A percentile compares a stretch with the other conserved stretches of the same genome.
These are phyloP conservation scores for Pichia cabralensis DNA, from an alignment of 805 yeast species.

Conservation along the genomic window DNA sequence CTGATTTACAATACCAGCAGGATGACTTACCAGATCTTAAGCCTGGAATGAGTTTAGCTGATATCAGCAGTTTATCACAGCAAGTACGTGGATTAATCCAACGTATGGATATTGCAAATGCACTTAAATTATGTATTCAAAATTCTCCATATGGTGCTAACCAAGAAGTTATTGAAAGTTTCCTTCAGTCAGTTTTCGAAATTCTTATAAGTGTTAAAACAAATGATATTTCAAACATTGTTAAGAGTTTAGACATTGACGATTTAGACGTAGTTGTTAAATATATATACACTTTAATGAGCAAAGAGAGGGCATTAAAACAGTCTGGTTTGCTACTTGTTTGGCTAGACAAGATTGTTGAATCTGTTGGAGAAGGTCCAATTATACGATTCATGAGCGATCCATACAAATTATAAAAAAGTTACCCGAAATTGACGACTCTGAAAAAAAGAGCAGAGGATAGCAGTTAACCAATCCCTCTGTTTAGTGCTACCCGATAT, in stretches of 20 bases:
- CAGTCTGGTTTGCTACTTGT: slow-evolving; percentile 78
- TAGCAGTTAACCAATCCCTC: too few species aligned
- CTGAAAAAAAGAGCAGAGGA: too few species aligned
- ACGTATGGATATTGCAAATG: slow-evolving; percentile 62
- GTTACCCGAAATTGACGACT: too few species aligned
- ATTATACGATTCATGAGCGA: slow-evolving; percentile 81
- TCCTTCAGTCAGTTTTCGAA: slow-evolving; percentile 52
- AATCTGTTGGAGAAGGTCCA: slow-evolving; percentile 78
- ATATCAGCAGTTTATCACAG: slow-evolving; percentile 43
- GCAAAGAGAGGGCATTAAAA: slow-evolving; percentile 63
- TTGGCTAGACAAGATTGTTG: slow-evolving; percentile 90
- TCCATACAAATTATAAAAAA: slow-evolving; percentile 19
- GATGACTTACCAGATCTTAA: slow-evolving; percentile 25
- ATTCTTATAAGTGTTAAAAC: slow-evolving; percentile 58
- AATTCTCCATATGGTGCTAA: slow-evolving; percentile 81
- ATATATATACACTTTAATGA: slow-evolving; percentile 80
- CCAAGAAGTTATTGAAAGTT: slow-evolving; percentile 42
- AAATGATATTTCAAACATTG: slow-evolving; percentile 45
- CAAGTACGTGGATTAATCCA: slow-evolving; percentile 55
- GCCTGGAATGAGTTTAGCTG: slow-evolving; percentile 40
- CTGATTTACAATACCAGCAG: slow-evolving; percentile 44
- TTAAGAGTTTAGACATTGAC: slow-evolving; percentile 43
- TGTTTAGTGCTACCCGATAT: too few species aligned
- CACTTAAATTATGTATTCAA: slow-evolving; percentile 52
- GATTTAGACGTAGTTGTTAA: slow-evolving; percentile 75